A percentile compares a stretch with the other conserved stretches of the same genome.
phyloP scores from a whole-genome alignment of 1,284 basidiomycete species.

The Mycosarcoma mackinlayi region DNA sequence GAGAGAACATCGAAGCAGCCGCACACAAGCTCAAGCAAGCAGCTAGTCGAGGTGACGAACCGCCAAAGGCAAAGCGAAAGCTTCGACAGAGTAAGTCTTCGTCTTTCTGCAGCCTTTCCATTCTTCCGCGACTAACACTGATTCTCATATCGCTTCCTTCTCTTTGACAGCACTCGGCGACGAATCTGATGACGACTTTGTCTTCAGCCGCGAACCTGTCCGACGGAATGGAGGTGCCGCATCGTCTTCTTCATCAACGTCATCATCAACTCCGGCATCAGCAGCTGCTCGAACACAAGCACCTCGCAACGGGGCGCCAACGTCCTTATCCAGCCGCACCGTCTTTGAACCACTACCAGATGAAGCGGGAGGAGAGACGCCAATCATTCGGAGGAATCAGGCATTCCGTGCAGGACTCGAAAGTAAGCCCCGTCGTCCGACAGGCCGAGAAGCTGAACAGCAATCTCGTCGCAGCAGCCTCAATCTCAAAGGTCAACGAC shows the following conservation, averaged over 20 bases:
- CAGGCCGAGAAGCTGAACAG: slow-evolving; percentile 28
- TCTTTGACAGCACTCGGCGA: slow-evolving; percentile 25
- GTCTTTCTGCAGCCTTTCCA: background rate
- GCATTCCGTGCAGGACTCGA: slow-evolving; percentile 48
- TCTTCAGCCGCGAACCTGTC: slow-evolving; percentile 45
- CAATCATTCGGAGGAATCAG: slow-evolving; percentile 50
- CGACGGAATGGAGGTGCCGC: slow-evolving; percentile 14
- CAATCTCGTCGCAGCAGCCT: slow-evolving; percentile 53
- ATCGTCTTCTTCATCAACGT: slow-evolving; percentile 14
- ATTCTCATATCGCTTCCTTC: background rate
- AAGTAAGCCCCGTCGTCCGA: slow-evolving; percentile 37
- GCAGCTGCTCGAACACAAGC: slow-evolving; percentile 3
- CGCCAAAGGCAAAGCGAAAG: slow-evolving; percentile 31
- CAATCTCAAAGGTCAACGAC: slow-evolving; percentile 55
- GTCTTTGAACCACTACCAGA: slow-evolving; percentile 49
- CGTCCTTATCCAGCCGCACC: slow-evolving; percentile 26
- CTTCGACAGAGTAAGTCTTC: slow-evolving; percentile 33
- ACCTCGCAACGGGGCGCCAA: slow-evolving; percentile 23
- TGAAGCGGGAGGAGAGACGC: slow-evolving; percentile 47
- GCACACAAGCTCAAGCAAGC: slow-evolving; percentile 33
- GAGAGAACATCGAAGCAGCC: slow-evolving; percentile 25
- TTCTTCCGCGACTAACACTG: background rate
- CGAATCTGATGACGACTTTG: slow-evolving; percentile 48
- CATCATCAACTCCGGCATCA: background rate
- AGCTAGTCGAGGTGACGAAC: slow-evolving; percentile 20